Percentiles rank a stretch among this genome's conserved stretches.
phyloP scores from a whole-genome alignment of 2,329 filamentous ascomycete species.

The Juglanconis sp. region DNA sequence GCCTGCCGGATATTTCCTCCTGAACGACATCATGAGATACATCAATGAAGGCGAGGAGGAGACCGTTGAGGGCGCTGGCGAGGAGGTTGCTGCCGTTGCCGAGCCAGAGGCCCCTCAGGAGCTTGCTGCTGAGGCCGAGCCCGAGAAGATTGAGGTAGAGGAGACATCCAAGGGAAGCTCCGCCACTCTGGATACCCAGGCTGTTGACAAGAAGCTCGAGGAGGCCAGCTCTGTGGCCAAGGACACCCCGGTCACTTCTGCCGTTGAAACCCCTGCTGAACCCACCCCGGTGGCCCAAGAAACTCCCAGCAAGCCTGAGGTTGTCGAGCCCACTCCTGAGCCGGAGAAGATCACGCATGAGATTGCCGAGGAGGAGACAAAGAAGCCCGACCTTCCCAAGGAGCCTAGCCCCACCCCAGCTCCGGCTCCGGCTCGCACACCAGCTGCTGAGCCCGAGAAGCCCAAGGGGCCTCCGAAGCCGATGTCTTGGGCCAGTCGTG shows the following conservation, averaged over 20 bases:
- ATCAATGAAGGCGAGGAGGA: constrained; percentile 79
- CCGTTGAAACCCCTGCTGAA: constrained; percentile 32
- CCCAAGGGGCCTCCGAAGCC: constrained; percentile 54
- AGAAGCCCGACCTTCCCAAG: constrained; percentile 65
- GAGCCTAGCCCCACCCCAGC: constrained; percentile 56
- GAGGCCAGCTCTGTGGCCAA: constrained; percentile 45
- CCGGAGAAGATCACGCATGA: constrained; percentile 51
- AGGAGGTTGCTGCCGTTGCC: constrained; percentile 25
- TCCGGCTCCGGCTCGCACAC: constrained; percentile 46
- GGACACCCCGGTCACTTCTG: constrained; percentile 40
- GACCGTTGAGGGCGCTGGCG: constrained; percentile 41
- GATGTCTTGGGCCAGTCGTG: constrained; percentile 73
- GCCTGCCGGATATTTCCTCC: constrained; percentile 93
- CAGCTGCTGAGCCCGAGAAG: constrained; percentile 42
- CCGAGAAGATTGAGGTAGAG: constrained; percentile 29
- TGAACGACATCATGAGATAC: constrained; percentile 97
- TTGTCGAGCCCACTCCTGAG: constrained; percentile 37
- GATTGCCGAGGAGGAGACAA: constrained; percentile 51
- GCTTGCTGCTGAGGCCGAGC: constrained; percentile 29
- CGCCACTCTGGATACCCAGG: constrained; percentile 41
- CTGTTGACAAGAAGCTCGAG: constrained; percentile 75
- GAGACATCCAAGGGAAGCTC: constrained; percentile 28
- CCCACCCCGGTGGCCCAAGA: constrained; percentile 23
- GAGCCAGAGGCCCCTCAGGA: constrained; percentile 31
- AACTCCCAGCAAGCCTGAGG: constrained; percentile 29